phyloP scores from a whole-genome alignment of 768 basidiomycete species.

The Neoboletus subvelutipes region DNA sequence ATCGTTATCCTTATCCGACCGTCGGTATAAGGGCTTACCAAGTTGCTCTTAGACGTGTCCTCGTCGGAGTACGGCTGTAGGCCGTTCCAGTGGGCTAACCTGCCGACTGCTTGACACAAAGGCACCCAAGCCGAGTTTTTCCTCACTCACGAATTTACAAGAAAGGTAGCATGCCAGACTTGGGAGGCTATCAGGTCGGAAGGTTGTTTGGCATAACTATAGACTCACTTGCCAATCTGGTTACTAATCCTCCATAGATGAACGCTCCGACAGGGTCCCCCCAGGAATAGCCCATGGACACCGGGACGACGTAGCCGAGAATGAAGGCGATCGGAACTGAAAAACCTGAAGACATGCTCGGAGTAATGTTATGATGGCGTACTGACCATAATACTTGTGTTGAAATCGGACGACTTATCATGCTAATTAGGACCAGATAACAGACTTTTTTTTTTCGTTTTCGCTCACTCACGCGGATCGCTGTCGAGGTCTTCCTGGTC shows the following conservation, averaged over 20 bases:
- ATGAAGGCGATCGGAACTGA: conserved; percentile 9
- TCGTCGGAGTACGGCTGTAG: conserved; percentile 14
- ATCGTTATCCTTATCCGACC: neutral
- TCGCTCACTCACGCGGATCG: conserved; percentile 8
- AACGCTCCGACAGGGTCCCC: conserved; percentile 10
- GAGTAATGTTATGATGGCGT: neutral
- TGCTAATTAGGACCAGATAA: neutral
- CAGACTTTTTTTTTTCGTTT: neutral
- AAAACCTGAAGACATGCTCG: neutral
- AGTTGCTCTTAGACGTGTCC: conserved; percentile 10
- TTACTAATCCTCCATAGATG: conserved; percentile 9
- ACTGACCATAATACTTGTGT: conserved; percentile 12
- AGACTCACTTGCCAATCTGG: conserved; percentile 13
- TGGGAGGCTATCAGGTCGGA: neutral
- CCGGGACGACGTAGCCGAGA: conserved; percentile 5
- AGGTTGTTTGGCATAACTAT: neutral
- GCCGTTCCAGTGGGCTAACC: conserved; percentile 12
- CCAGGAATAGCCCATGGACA: conserved; percentile 5
- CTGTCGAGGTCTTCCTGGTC: conserved; percentile 7
- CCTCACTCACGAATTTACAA: conserved; percentile 9
- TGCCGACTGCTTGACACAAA: neutral
- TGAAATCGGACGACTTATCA: conserved; percentile 9
- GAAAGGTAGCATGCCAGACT: conserved; percentile 14
- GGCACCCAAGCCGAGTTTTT: neutral
- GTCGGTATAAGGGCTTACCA: neutral